A percentile compares a stretch with the other conserved stretches of the same genome.
These are phyloP conservation scores for Russula abietina DNA, from an alignment of 768 basidiomycete genomes.

Conservation along the genomic window DNA sequence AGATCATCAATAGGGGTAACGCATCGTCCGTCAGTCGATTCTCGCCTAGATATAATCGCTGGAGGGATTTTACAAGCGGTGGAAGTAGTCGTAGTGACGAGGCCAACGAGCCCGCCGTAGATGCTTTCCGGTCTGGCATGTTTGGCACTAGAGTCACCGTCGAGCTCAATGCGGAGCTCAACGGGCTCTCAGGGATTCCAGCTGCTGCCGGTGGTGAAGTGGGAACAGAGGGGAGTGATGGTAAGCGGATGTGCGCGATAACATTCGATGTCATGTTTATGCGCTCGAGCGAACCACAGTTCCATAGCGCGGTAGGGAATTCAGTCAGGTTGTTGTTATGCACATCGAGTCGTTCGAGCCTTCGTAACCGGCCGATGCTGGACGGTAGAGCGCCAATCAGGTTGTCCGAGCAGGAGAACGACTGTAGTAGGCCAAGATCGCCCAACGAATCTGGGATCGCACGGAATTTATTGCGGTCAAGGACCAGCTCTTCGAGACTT, in stretches of 20 bases:
- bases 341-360: constrained; percentile 70
- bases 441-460: constrained; percentile 80
- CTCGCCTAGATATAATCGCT: constrained; percentile 82
- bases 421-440: constrained; percentile 60
- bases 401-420: constrained; percentile 88
- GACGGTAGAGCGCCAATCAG: constrained; percentile 68
- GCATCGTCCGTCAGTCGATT: constrained; percentile 79
- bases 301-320: constrained; percentile 76
- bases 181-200: constrained; percentile 7
- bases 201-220: constrained; percentile 11
- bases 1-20: constrained; percentile 64
- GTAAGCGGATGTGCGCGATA: constrained; percentile 64
- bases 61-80: constrained; percentile 64
- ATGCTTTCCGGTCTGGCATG: constrained; percentile 41
- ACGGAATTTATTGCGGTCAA: constrained; percentile 85
- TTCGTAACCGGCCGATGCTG: constrained; percentile 69
- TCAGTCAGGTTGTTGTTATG: constrained; percentile 86
- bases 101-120: constrained; percentile 31
- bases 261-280: constrained; percentile 91
- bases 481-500: constrained; percentile 60
- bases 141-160: constrained; percentile 7
- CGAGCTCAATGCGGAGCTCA: constrained; percentile 21
- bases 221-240: constrained; percentile 34
- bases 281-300: constrained; percentile 60
- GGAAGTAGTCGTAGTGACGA: constrained; percentile 34